Conservation (phyloP, 768 basidiomycete species). For the Pulveroboletus sp. region DNA sequence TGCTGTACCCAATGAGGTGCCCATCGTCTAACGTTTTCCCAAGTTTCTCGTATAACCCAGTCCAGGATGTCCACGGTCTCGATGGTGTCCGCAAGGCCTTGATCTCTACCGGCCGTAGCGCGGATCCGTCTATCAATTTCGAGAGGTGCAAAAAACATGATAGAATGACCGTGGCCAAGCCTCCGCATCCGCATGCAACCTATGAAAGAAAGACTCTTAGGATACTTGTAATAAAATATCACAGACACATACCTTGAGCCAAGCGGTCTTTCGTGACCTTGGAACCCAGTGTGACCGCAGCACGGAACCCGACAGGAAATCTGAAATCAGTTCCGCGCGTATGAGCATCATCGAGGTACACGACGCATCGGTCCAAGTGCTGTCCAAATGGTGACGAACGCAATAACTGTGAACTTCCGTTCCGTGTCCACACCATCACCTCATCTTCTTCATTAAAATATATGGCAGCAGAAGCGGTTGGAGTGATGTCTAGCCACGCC, state of each 20-base stretch:
- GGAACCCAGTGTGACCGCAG: too few relatives aligned
- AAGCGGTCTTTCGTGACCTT: too few relatives aligned
- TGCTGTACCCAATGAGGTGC: slow-evolving; percentile 43
- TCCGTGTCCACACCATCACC: too few relatives aligned
- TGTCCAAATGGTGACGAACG: too few relatives aligned
- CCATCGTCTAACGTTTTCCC: too few relatives aligned
- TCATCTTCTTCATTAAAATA: slow-evolving; percentile 23
- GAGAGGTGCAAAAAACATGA: too few relatives aligned
- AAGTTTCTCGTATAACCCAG: slow-evolving; percentile 47
- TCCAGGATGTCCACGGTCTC: slow-evolving; percentile 35
- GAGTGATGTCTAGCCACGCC: slow-evolving; percentile 34
- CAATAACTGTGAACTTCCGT: too few relatives aligned
- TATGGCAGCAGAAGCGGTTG: slow-evolving; percentile 15
- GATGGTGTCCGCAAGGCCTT: neutral
- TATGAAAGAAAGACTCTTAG: too few relatives aligned
- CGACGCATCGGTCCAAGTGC: too few relatives aligned
- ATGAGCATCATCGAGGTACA: slow-evolving; percentile 12
- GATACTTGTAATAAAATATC: too few relatives aligned
- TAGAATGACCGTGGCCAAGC: slow-evolving; percentile 44
- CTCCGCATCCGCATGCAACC: slow-evolving; percentile 56
- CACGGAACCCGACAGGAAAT: slow-evolving; percentile 6
- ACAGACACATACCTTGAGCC: too few relatives aligned
- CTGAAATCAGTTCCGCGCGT: slow-evolving; percentile 14
- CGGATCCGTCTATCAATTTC: slow-evolving; percentile 43
- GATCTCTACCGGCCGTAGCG: slow-evolving; percentile 8